phyloP scores from a whole-genome alignment of 306 rosid genomes.

The Vigna angularis region DNA sequence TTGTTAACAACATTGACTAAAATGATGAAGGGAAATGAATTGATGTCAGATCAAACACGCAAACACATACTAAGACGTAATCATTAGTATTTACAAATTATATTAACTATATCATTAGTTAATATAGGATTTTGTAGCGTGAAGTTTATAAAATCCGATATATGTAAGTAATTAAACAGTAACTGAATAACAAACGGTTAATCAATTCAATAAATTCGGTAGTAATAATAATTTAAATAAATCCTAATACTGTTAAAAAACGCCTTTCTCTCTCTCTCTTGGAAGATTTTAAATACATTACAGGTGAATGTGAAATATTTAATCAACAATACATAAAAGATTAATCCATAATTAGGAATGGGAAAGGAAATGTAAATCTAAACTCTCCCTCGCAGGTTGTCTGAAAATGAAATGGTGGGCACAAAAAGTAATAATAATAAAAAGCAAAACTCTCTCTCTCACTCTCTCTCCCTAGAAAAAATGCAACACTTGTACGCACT shows the following conservation, averaged over 20 bases:
- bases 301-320: too few relatives aligned
- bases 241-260: background rate
- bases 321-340: background rate
- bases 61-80: too few relatives aligned
- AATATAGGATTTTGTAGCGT: background rate
- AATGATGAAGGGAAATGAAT: too few relatives aligned
- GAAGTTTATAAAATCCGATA: background rate
- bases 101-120: background rate
- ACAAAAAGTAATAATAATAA: constrained; percentile 33
- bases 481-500: constrained; percentile 52
- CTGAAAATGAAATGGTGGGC: constrained; percentile 50
- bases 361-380: constrained; percentile 1
- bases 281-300: too few relatives aligned
- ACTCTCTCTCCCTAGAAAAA: constrained; percentile 39
- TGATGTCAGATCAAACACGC: too few relatives aligned
- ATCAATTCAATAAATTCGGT: background rate
- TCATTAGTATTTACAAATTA: too few relatives aligned
- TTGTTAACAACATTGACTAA: too few relatives aligned
- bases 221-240: background rate
- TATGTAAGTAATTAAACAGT: background rate
- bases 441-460: background rate
- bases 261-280: too few relatives aligned
- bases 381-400: constrained; percentile 35
- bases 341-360: background rate
- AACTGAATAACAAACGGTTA: background rate